Base-by-base conservation (phyloP, 768 basidiomycete species). In the Lentinula raphanica region DNA sequence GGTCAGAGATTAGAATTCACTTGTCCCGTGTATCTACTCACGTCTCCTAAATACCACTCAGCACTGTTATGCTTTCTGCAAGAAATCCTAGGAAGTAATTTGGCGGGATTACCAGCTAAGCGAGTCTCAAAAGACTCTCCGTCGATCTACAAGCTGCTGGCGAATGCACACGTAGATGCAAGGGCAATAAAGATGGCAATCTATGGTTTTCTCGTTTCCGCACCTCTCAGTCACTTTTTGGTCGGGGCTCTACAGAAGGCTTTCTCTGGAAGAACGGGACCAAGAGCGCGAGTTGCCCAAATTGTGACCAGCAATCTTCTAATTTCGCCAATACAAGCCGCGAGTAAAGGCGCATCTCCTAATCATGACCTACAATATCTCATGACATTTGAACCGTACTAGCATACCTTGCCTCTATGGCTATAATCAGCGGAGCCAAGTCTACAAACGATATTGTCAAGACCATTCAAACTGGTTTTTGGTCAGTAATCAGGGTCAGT, bases 131-230 rank as follows among this genome's bases (percentile, higher is more conserved):
- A 83, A 60, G 73, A 84, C 74, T 81, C 84, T 1, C 77, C 87
- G 2, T 60, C 75, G 23, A 65, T 84, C 60, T 64, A 77, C 53
- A 84, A 81, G 62, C 66, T 74, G 17, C 79, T 88, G 49, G 83
- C 81, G 4, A 74, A 71, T 48, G 74, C 74, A 5, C 85, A 89
- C 67, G 70, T 93, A 53, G 78, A 91, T 67, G 58, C 74, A 60
- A 88, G 85, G 64, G 90, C 93, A 6, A 56, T 89, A 64, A 92
- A 94, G 71, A 92, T 94, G 87, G 88, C 84, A 0, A 50, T 87
- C 21, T 94, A 92, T 67, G 93, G 93, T 59, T 84, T 89, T 73
- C 77, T 88, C 63, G 79, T 95, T 39, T 91, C 91, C 12, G 93
- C 92, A 5, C 93, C 93, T 0, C 68, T 95, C 29, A 79, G 84